Conservation (phyloP, 768 basidiomycete genomes). For the Russula virescens region DNA sequence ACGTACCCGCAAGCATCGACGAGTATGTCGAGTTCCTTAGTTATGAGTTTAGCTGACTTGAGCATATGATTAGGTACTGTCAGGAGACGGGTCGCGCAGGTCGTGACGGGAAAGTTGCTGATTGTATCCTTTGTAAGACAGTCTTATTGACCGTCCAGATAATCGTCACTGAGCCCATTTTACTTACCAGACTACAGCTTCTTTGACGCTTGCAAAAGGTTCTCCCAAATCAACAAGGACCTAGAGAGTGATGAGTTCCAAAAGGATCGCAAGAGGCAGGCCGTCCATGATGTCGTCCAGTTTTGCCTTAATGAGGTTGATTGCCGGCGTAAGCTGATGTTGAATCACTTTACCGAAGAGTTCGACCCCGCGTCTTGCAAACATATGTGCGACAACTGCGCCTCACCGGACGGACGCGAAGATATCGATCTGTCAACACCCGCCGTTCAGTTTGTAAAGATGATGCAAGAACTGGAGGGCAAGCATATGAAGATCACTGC, state of each 20-base stretch:
- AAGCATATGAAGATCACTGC: slow-evolving; percentile 10
- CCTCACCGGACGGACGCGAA: slow-evolving; percentile 30
- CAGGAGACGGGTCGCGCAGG: slow-evolving; percentile 98
- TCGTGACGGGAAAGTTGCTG: slow-evolving; percentile 76
- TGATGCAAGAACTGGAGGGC: slow-evolving; percentile 16
- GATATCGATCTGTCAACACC: slow-evolving; percentile 53
- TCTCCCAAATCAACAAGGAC: slow-evolving; percentile 53
- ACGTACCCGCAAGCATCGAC: slow-evolving; percentile 76
- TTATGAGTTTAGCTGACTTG: slow-evolving; percentile 12
- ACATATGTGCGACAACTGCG: slow-evolving; percentile 79
- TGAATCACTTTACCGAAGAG: slow-evolving; percentile 81
- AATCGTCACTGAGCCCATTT: neutral
- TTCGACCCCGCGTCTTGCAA: slow-evolving; percentile 66
- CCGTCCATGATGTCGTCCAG: slow-evolving; percentile 61
- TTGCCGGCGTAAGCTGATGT: slow-evolving; percentile 83
- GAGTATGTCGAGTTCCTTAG: slow-evolving; percentile 44
- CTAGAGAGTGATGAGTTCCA: slow-evolving; percentile 43
- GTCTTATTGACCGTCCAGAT: neutral
- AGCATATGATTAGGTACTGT: slow-evolving; percentile 52
- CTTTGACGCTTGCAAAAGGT: slow-evolving; percentile 49
- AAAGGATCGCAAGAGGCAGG: slow-evolving; percentile 60
- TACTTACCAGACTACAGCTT: slow-evolving; percentile 53
- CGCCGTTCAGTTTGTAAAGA: slow-evolving; percentile 48
- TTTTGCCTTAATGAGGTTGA: slow-evolving; percentile 78
- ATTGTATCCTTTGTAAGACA: slow-evolving; percentile 78